phyloP scores from a whole-genome alignment of 1,139 yeast species.

The Sugiyamaella sp. region DNA sequence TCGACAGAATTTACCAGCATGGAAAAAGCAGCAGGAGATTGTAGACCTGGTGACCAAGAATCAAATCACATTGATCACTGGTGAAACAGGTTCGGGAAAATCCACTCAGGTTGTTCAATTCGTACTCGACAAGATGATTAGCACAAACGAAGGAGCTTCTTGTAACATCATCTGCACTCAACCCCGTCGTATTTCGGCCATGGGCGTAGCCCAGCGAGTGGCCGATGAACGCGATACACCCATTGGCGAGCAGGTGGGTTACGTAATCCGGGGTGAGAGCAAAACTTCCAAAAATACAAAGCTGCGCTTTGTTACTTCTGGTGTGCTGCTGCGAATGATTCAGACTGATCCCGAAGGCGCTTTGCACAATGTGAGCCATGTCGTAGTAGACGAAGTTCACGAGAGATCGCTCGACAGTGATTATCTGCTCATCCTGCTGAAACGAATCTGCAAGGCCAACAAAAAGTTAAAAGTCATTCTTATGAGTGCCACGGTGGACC shows the following conservation, averaged over 20 bases:
- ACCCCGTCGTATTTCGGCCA: conserved; percentile 93
- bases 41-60: conserved; percentile 58
- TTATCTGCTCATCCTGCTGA: conserved; percentile 74
- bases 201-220: conserved; percentile 91
- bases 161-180: conserved; percentile 81
- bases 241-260: conserved; percentile 84
- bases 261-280: conserved; percentile 87
- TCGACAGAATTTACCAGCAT: conserved; percentile 76
- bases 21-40: conserved; percentile 64
- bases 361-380: conserved; percentile 62
- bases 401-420: conserved; percentile 94
- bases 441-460: conserved; percentile 44
- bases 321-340: conserved; percentile 84
- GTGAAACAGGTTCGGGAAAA: conserved; percentile 97
- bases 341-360: conserved; percentile 49
- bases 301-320: conserved; percentile 86
- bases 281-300: conserved; percentile 64
- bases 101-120: conserved; percentile 94
- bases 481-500: conserved; percentile 95
- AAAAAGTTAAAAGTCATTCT: conserved; percentile 64
- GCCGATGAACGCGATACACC: conserved; percentile 73
- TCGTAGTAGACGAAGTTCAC: conserved; percentile 93
- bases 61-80: conserved; percentile 79
- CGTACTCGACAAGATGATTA: conserved; percentile 60
- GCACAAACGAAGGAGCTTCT: conserved; percentile 48